phyloP scores from a whole-genome alignment of 2,329 filamentous ascomycete genomes.

The Cordyceps javanica region DNA sequence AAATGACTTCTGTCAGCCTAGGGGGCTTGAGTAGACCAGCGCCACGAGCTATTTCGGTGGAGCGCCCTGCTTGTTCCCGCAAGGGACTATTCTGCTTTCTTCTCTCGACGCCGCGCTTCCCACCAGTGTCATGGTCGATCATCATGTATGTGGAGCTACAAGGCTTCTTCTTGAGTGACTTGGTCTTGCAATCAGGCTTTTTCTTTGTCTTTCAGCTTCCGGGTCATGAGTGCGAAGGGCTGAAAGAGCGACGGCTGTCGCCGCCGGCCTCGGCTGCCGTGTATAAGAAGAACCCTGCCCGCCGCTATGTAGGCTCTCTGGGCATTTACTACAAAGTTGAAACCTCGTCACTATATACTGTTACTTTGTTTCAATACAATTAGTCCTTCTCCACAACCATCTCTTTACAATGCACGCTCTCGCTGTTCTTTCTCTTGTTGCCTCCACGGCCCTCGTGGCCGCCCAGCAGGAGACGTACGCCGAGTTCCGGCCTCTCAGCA shows the following conservation, averaged over 20 bases:
- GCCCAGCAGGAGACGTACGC: slow-evolving; percentile 4
- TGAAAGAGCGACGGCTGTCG: neutral
- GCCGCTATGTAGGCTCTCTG: too few relatives aligned
- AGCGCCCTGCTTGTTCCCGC: neutral
- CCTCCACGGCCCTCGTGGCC: slow-evolving; percentile 7
- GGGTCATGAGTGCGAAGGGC: neutral
- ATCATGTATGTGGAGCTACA: neutral
- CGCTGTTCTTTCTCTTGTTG: neutral
- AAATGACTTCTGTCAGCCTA: slow-evolving; percentile 11
- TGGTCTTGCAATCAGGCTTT: slow-evolving; percentile 8
- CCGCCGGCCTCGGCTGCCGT: neutral
- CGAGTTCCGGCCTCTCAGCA: neutral
- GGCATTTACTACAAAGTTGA: too few relatives aligned
- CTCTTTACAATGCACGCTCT: neutral
- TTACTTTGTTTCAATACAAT: neutral
- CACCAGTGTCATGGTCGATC: neutral
- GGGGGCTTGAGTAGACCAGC: neutral
- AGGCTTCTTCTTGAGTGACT: neutral
- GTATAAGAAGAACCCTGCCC: slow-evolving; percentile 2
- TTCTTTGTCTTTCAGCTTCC: neutral
- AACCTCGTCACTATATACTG: neutral
- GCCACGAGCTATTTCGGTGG: neutral
- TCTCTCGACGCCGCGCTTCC: slow-evolving; percentile 4
- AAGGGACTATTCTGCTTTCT: neutral
- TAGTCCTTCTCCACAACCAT: neutral